Evolutionary conservation across 1,139 yeast genomes (phyloP).

Genomic region (Blastobotrys aristatus): DNA sequence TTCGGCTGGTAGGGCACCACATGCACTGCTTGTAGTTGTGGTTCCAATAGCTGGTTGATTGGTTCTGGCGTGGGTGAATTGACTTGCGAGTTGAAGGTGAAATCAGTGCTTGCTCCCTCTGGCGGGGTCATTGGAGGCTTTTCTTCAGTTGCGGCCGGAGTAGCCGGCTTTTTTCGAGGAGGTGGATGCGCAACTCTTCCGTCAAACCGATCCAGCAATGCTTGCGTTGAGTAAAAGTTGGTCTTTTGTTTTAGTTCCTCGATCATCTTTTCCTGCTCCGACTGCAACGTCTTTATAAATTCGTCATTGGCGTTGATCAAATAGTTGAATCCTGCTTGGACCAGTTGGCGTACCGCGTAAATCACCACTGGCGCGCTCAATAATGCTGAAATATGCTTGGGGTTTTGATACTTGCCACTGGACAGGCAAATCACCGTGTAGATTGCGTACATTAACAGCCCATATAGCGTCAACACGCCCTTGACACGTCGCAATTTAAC

Average conservation of each 20-base stretch:
- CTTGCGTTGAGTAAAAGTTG: constrained; percentile 71
- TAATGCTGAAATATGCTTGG: constrained; percentile 15
- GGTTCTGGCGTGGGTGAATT: background rate
- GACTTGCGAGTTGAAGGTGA: constrained; percentile 5
- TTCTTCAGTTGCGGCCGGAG: background rate
- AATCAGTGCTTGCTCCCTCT: constrained; percentile 4
- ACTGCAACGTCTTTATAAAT: constrained; percentile 40
- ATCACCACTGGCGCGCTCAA: constrained; percentile 22
- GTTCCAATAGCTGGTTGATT: background rate
- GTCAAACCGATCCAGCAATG: constrained; percentile 60
- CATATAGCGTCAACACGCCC: constrained; percentile 30
- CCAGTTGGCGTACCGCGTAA: constrained; percentile 22
- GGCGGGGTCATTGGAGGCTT: background rate
- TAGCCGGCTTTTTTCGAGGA: background rate
- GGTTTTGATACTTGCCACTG: constrained; percentile 9
- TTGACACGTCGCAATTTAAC: constrained; percentile 27
- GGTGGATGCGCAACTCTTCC: constrained; percentile 5
- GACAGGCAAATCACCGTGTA: constrained; percentile 22
- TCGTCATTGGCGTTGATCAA: constrained; percentile 25
- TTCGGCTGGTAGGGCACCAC: constrained; percentile 24
- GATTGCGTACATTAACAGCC: constrained; percentile 26
- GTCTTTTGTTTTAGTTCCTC: constrained; percentile 74
- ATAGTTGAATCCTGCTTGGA: constrained; percentile 22
- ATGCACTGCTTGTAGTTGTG: constrained; percentile 8
- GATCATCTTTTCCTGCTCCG: constrained; percentile 55